Base-by-base conservation (phyloP, 176 grass and related monocot species). In the Alloteropsis semialata region DNA sequence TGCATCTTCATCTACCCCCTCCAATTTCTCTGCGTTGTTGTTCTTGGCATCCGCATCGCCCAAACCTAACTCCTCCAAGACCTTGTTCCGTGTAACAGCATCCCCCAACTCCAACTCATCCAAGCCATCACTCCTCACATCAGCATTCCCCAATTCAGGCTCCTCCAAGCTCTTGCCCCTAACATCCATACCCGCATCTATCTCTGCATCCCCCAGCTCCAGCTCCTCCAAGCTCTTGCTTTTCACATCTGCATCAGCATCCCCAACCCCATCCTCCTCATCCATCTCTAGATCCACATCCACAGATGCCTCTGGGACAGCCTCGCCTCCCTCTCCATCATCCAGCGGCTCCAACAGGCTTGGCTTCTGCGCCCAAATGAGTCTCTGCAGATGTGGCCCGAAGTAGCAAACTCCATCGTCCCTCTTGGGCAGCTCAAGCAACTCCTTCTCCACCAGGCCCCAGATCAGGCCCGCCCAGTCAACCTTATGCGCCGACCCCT, bases 361-460 rank as follows among this genome's bases (percentile, higher is more conserved):
- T 0, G 87, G 89, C 60, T 94, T 89, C 30, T 99, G 91, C 15
- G 19, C 50, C 64, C 14, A 45, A 22, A 99, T 94, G 57, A 99
- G 81, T 70, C 82, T 80, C 77, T 99, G 97, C 28, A 99, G 85
- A 80, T 99, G 86, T 2, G 81, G 81, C 4, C 85, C 93, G 63
- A 84, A 96, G 54, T 96, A 92, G 73, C 91, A 99, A 10, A 83
- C 37, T n/a, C 85, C 83, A 11, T 87, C 74, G 6, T 50, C 68
- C 56, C 77, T 88, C 28, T 86, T 84, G 10, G 85, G 85, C 60
- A 90, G 42, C 64, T 96, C 87, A 15, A 82, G 45, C 30, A 99
- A 85, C 89, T 99, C 97, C 82, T 99, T 94, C 68, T 96, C 91
- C 41, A 99, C 81, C 63, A 99, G 85, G 22, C 80, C 74, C 93